These are phyloP conservation scores for Heimioporus sp. DNA, from an alignment of 768 basidiomycete species.

Conservation along the genomic window DNA sequence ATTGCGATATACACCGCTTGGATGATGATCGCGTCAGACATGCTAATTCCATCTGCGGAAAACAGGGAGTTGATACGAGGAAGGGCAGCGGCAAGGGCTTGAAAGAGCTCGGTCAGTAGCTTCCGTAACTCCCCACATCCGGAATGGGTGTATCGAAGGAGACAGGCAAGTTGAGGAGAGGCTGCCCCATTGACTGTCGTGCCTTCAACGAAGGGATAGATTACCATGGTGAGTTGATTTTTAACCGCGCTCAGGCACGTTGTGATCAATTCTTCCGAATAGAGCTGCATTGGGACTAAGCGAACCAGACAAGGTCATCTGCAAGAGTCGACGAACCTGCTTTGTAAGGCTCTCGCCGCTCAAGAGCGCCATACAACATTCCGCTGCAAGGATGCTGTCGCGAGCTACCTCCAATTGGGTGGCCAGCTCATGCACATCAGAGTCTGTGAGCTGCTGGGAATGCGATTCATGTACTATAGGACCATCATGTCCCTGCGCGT, in stretches of 20 bases:
- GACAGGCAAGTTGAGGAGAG: constrained; percentile 50
- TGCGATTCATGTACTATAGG: constrained; percentile 5
- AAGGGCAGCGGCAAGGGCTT: constrained; percentile 66
- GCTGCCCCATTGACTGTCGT: constrained; percentile 40
- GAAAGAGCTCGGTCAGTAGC: constrained; percentile 66
- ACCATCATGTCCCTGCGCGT: background rate
- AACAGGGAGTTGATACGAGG: constrained; percentile 76
- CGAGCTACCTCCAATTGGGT: constrained; percentile 56
- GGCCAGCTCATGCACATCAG: constrained; percentile 50
- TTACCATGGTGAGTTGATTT: constrained; percentile 70
- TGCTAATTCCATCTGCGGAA: constrained; percentile 58
- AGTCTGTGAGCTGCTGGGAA: constrained; percentile 38
- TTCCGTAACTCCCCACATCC: constrained; percentile 38
- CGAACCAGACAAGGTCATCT: background rate
- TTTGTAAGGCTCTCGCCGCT: constrained; percentile 80
- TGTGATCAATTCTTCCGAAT: constrained; percentile 91
- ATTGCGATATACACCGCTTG: constrained; percentile 91
- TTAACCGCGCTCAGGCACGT: constrained; percentile 75
- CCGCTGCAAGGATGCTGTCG: constrained; percentile 79
- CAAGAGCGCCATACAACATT: constrained; percentile 77
- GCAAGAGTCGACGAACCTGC: constrained; percentile 53
- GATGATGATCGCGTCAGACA: constrained; percentile 92
- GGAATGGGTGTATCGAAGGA: constrained; percentile 44
- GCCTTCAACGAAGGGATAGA: constrained; percentile 87
- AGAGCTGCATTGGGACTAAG: constrained; percentile 50